These are phyloP conservation scores for Styphnolobium japonicum DNA, from an alignment of 306 rosid species.

Conservation along the genomic window DNA sequence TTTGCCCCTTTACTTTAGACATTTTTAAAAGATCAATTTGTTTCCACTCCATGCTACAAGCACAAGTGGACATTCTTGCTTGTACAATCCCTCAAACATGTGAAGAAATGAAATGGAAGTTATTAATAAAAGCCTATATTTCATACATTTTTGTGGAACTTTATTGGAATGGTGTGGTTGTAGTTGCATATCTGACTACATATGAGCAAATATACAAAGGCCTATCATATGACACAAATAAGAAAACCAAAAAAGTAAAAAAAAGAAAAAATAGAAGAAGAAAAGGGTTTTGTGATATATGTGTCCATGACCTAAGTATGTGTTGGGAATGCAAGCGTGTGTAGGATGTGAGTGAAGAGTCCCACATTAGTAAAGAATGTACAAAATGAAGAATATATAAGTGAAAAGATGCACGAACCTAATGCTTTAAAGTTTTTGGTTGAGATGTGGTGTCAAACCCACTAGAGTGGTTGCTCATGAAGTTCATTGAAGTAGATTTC, in stretches of 20 bases:
- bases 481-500: no score
- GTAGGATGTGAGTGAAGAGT: no score
- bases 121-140: constrained; percentile 38
- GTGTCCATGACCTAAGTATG: background rate
- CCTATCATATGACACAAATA: background rate
- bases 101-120: constrained; percentile 39
- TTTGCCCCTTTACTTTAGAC: constrained; percentile 20
- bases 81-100: constrained; percentile 44
- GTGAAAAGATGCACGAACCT: no score
- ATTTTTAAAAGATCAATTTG: constrained; percentile 41
- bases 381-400: no score
- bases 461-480: no score
- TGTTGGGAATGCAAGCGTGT: no score
- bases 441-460: no score
- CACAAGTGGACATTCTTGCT: constrained; percentile 57
- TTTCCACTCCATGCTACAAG: constrained; percentile 41
- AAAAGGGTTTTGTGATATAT: background rate
- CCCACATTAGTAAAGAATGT: no score
- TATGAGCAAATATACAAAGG: background rate
- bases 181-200: background rate
- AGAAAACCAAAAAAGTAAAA: background rate
- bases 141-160: background rate
- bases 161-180: background rate
- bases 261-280: background rate
- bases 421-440: no score